A percentile compares a stretch with the other conserved stretches of the same genome.
phyloP scores from a whole-genome alignment of 2,329 filamentous ascomycete genomes.

The Colletotrichum sp. region DNA sequence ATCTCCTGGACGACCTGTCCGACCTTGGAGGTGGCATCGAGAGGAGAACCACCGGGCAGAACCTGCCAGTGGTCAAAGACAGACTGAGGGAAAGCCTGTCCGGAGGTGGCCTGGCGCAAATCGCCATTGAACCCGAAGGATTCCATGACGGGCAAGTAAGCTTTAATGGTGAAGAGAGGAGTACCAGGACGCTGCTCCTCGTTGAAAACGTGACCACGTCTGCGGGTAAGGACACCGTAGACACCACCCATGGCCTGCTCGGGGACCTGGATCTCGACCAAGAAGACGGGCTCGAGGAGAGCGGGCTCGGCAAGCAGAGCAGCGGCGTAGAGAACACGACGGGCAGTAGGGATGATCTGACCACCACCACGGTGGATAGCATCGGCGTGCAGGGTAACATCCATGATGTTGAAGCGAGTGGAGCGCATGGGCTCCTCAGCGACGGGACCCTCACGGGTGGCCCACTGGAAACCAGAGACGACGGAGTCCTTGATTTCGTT shows the following conservation, averaged over 20 bases:
- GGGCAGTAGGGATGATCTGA: slow-evolving; percentile 96
- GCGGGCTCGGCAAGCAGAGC: slow-evolving; percentile 88
- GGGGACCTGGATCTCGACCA: slow-evolving; percentile 98
- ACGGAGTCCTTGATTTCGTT: slow-evolving; percentile 99
- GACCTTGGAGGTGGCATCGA: slow-evolving; percentile 82
- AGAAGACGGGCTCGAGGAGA: slow-evolving; percentile 96
- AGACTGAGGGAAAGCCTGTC: slow-evolving; percentile 98
- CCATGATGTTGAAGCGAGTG: slow-evolving; percentile 97
- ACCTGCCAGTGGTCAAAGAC: slow-evolving; percentile 99
- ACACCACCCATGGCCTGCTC: slow-evolving; percentile 99
- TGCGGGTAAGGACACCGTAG: slow-evolving; percentile 96
- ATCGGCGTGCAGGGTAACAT: slow-evolving; percentile 99
- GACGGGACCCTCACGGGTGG: slow-evolving; percentile 94
- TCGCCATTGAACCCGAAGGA: slow-evolving; percentile 99
- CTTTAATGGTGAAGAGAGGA: slow-evolving; percentile 99
- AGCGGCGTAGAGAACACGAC: slow-evolving; percentile 96
- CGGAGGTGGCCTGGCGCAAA: slow-evolving; percentile 89
- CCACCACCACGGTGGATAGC: slow-evolving; percentile 99
- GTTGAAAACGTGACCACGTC: slow-evolving; percentile 98
- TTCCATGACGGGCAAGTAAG: slow-evolving; percentile 94
- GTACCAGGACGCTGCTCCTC: slow-evolving; percentile 99
- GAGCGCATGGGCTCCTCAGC: slow-evolving; percentile 98
- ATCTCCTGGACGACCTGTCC: slow-evolving; percentile 85
- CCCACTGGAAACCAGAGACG: slow-evolving; percentile 99
- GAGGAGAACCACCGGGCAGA: slow-evolving; percentile 89